Percentiles rank a stretch among this genome's conserved stretches.
Evolutionary conservation across 768 basidiomycete genomes (phyloP).

Genomic region (Rubroboletus satanas): DNA sequence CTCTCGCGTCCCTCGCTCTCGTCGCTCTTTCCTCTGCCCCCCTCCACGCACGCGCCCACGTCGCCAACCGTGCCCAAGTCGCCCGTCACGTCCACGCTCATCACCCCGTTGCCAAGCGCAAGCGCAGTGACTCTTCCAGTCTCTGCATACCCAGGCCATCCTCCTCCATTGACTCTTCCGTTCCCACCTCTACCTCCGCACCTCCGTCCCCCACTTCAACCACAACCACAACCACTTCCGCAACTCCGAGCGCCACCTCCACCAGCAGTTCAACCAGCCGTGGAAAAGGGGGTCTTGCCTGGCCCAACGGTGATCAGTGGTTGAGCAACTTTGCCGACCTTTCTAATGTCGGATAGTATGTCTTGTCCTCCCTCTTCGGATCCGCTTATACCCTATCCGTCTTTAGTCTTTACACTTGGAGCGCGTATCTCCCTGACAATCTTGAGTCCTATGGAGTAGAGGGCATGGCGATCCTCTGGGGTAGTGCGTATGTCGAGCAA

Average conservation of each 20-base stretch:
- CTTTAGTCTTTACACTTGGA: constrained; percentile 63
- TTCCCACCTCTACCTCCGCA: constrained; percentile 8
- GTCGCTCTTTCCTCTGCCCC: constrained; percentile 48
- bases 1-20: constrained; percentile 55
- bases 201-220: background rate
- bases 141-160: constrained; percentile 58
- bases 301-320: no score
- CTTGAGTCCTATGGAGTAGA: constrained; percentile 37
- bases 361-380: background rate
- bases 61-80: constrained; percentile 35
- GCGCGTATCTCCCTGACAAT: constrained; percentile 37
- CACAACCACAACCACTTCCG: background rate
- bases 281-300: constrained; percentile 51
- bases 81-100: constrained; percentile 48
- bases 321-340: constrained; percentile 36
- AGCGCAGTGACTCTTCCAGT: constrained; percentile 37
- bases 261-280: background rate
- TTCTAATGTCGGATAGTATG: constrained; percentile 42
- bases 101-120: constrained; percentile 48
- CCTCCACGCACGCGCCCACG: constrained; percentile 51
- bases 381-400: background rate
- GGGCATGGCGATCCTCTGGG: constrained; percentile 70
- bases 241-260: constrained; percentile 1
- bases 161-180: constrained; percentile 10
- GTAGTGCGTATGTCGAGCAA: constrained; percentile 39